Base-by-base conservation (phyloP, 768 basidiomycete genomes). In the Xerocomellus amylosporus region DNA sequence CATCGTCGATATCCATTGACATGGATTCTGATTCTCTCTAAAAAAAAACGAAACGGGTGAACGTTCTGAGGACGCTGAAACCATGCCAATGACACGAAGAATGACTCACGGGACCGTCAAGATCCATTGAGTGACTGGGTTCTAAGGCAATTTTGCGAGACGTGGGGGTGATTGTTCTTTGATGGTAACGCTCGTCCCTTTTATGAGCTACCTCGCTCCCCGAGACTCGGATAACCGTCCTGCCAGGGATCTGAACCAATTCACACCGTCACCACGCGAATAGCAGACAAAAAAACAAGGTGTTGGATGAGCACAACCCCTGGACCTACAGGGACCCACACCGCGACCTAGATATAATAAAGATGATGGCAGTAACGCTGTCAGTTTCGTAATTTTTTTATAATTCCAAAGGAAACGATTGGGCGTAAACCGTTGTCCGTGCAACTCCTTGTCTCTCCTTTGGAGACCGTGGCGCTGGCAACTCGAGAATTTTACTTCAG, bases 241-340 rank as follows among this genome's bases (percentile, higher is more conserved):
- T 28, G 28, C 17, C 19, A 40, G n/a, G 33, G 20, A 34, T 33
- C n/a, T 24, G 31, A 26, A 51, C 3, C 30, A n/a, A 28, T 51
- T 58, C 61, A 36, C 53, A 55, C 49, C 53, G 51, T 61, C 50
- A 51, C 63, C 24, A 58, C 13, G 26, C 19, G 17, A 40, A 13
- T n/a, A 20, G 37, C 28, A 44, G 39, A 58, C 54, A 65, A 65
- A 56, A 56, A 53, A 56, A 62, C 53, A 59, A 59, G 47, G 45
- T 22, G 33, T 12, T 26, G 36, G 45, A 46, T 12, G 5, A 45
- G 10, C 26, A 37, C 31, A 8, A 37, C 33, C 19, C 44, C 24
- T 42, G 64, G 60, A 60, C 60, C 66, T 10, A 68, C 63, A 60
- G 19, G 53, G 65, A 56, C 63, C 63, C 52, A 65, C 64, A 62